A percentile compares a stretch with the other conserved stretches of the same genome.
These are phyloP conservation scores for Fusarium keratoplasticum DNA, from an alignment of 2,329 filamentous ascomycete genomes.

Conservation along the genomic window DNA sequence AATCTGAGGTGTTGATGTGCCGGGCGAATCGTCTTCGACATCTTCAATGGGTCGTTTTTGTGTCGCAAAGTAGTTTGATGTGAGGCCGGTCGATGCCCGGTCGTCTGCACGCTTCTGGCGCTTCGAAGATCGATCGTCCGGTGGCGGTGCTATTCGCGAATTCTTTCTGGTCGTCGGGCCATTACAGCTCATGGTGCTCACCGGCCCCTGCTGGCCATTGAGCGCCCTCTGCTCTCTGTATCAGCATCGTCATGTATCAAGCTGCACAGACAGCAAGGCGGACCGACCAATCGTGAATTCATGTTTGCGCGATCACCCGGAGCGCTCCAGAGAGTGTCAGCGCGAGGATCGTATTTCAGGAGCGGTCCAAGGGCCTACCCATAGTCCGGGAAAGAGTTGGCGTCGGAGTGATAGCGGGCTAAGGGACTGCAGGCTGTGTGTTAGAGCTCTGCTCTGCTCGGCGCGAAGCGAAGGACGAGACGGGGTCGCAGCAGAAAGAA, in stretches of 20 bases:
- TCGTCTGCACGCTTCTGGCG: constrained; percentile 32
- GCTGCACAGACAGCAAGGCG: background rate
- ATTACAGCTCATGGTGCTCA: constrained; percentile 35
- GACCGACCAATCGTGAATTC: constrained; percentile 41
- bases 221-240: constrained; percentile 35
- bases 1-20: constrained; percentile 6
- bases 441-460: constrained; percentile 24
- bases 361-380: constrained; percentile 46
- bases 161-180: background rate
- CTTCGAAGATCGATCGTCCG: constrained; percentile 27
- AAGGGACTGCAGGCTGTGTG: constrained; percentile 43
- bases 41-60: constrained; percentile 6
- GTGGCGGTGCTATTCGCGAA: constrained; percentile 8
- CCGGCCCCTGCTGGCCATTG: constrained; percentile 35
- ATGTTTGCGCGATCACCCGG: constrained; percentile 37
- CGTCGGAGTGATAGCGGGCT: constrained; percentile 51
- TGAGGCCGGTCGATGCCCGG: background rate
- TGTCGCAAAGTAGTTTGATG: constrained; percentile 8
- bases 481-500: background rate
- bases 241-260: constrained; percentile 15
- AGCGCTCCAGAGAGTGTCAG: constrained; percentile 42
- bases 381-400: constrained; percentile 57
- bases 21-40: constrained; percentile 23
- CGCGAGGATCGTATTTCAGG: constrained; percentile 15
- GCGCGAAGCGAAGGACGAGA: constrained; percentile 10